Conservation (phyloP, 768 basidiomycete genomes). For the Lentinula raphanica region DNA sequence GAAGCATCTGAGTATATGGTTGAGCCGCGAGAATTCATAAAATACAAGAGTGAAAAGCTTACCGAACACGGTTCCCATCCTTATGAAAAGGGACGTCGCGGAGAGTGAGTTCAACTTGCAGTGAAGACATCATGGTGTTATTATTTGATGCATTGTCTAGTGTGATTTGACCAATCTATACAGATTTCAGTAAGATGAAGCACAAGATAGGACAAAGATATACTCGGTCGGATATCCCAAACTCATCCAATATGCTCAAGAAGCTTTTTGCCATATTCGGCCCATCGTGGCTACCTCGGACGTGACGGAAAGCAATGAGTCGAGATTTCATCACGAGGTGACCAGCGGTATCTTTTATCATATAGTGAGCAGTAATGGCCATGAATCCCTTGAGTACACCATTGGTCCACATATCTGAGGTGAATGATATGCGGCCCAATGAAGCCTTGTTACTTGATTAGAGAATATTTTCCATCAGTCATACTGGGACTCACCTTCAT, state of each 20-base stretch:
- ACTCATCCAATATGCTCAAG: conserved; percentile 19
- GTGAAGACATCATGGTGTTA: conserved; percentile 24
- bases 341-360: conserved; percentile 12
- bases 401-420: conserved; percentile 33
- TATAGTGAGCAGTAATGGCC: conserved; percentile 29
- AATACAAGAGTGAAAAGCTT: background rate
- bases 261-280: conserved; percentile 20
- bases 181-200: no score
- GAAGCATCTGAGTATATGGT: conserved; percentile 16
- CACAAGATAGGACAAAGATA: conserved; percentile 20
- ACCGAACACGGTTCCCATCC: conserved; percentile 19
- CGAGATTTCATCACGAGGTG: no score
- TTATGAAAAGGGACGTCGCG: conserved; percentile 12
- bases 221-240: conserved; percentile 18
- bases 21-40: background rate
- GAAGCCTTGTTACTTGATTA: conserved; percentile 20
- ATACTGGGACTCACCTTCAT: conserved; percentile 3
- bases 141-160: no score
- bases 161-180: no score
- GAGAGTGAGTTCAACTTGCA: conserved; percentile 11
- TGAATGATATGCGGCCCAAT: conserved; percentile 21
- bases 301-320: conserved; percentile 26
- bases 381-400: conserved; percentile 21
- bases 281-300: conserved; percentile 26
- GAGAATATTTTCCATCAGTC: no score